Percentiles rank a stretch among this genome's conserved stretches.
Evolutionary conservation across 2,329 filamentous ascomycete species (phyloP).

Genomic region (Xylariaceae sp.): DNA sequence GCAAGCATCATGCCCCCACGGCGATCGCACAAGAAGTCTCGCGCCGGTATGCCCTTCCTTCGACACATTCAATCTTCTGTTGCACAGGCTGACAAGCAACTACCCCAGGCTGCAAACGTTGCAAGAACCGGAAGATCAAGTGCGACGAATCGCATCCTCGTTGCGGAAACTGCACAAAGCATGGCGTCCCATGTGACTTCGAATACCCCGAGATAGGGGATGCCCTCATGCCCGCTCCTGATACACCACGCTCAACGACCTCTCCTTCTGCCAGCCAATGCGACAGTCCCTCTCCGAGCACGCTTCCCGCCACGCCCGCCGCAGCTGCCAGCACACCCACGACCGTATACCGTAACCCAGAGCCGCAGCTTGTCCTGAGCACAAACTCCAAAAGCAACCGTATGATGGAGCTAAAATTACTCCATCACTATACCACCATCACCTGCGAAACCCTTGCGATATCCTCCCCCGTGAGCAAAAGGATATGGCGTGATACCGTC

Average conservation of each 20-base stretch:
- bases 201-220: slow-evolving; percentile 46
- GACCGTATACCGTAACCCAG: slow-evolving; percentile 29
- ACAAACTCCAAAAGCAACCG: slow-evolving; percentile 37
- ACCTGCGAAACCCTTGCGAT: slow-evolving; percentile 58
- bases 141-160: slow-evolving; percentile 63
- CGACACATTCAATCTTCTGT: neutral
- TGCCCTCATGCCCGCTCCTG: slow-evolving; percentile 34
- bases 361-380: slow-evolving; percentile 27
- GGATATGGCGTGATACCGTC: slow-evolving; percentile 57
- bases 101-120: slow-evolving; percentile 49
- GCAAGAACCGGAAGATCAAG: slow-evolving; percentile 68
- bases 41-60: slow-evolving; percentile 37
- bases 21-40: slow-evolving; percentile 66
- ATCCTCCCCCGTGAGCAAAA: slow-evolving; percentile 45
- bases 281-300: slow-evolving; percentile 22
- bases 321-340: slow-evolving; percentile 28
- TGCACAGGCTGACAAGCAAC: neutral
- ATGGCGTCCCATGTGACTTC: slow-evolving; percentile 64
- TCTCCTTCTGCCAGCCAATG: slow-evolving; percentile 22
- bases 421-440: slow-evolving; percentile 60
- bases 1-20: slow-evolving; percentile 52
- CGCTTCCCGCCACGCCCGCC: slow-evolving; percentile 22
- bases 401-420: slow-evolving; percentile 56
- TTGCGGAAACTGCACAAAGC: slow-evolving; percentile 63
- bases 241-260: slow-evolving; percentile 28